Evolutionary conservation across 2,329 filamentous ascomycete genomes (phyloP), one percentile per base, ranked within the genome.

Genomic region (Penicillium sclerotiorum): DNA sequence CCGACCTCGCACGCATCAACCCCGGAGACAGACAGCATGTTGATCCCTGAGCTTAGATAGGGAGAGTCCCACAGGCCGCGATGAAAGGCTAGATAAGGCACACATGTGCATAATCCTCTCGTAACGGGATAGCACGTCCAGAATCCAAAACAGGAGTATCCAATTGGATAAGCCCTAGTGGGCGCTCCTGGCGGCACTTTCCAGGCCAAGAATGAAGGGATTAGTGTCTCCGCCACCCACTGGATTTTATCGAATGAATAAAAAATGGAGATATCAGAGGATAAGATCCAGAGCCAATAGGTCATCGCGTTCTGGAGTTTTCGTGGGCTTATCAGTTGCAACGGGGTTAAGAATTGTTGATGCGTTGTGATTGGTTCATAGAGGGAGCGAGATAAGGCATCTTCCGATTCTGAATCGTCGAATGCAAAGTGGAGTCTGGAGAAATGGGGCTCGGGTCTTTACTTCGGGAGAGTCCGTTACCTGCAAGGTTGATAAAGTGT

Each of bases 1-100:
- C 62, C 53, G 61, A 62, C 35, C 45, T 61, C 58, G 57, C 60
- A 55, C 44, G 21, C 23, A 12, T 20, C 20, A 36, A 46, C 49
- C 49, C 55, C 42, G 45, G 42, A 20, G 47, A 44, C 11, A 32
- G 32, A n/a, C n/a, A n/a, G 12, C 8, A 45, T 32, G 17, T 28
- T 32, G 23, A 39, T 46, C 40, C 12, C 15, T 40, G 32, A 53
- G 52, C 48, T 57, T 60, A 59, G 59, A 61, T 61, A 60, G 53
- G 49, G 36, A 21, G 33, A n/a, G 20, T 28, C 35, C 35, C 23
- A 9, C 15, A 36, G 46, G 38, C 49, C 39, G 28, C 23, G 35
- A 37, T 45, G 30, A 22, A 38, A 44, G 33, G 35, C 12, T 20
- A 57, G 59, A 61, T 61, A 60, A 57, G 59, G 27, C 20, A 42